phyloP scores from a whole-genome alignment of 345 rosid genomes.

The Rubroshorea leprosula region DNA sequence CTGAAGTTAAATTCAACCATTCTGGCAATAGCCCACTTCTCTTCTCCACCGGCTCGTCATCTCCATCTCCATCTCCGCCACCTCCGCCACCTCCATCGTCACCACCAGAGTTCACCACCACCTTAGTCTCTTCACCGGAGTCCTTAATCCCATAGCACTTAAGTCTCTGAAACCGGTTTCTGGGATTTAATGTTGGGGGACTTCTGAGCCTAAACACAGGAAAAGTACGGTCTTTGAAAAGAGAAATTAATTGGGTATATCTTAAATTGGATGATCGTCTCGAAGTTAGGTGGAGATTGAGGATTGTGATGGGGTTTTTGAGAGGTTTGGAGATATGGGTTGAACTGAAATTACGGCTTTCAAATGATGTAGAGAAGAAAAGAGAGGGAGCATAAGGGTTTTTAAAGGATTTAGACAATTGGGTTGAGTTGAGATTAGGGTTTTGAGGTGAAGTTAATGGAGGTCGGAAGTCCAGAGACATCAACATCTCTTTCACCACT shows the following conservation, averaged over 20 bases:
- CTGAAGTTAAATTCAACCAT: constrained; percentile 64
- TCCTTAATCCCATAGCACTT: constrained; percentile 40
- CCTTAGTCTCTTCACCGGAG: constrained; percentile 44
- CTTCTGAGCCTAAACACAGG: constrained; percentile 6
- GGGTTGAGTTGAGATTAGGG: constrained; percentile 18
- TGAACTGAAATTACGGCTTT: neutral
- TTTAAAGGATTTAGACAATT: neutral
- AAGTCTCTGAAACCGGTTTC: constrained; percentile 15
- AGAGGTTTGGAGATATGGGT: constrained; percentile 1
- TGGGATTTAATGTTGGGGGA: constrained; percentile 5
- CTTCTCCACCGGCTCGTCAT: constrained; percentile 38
- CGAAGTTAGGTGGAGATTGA: constrained; percentile 9
- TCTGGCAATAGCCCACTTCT: constrained; percentile 59
- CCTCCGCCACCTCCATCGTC: constrained; percentile 36
- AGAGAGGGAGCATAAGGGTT: too few relatives aligned
- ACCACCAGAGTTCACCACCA: constrained; percentile 29
- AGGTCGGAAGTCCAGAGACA: constrained; percentile 19
- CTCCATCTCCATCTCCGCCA: constrained; percentile 46
- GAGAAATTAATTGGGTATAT: constrained; percentile 9
- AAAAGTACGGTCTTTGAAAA: constrained; percentile 4
- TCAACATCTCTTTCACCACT: constrained; percentile 25
- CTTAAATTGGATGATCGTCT: constrained; percentile 3
- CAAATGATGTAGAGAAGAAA: neutral
- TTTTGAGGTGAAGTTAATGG: constrained; percentile 17
- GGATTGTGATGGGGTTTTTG: constrained; percentile 10